Evolutionary conservation across 441 rosid species (phyloP).

Genomic region (Erysimum cheiri): DNA sequence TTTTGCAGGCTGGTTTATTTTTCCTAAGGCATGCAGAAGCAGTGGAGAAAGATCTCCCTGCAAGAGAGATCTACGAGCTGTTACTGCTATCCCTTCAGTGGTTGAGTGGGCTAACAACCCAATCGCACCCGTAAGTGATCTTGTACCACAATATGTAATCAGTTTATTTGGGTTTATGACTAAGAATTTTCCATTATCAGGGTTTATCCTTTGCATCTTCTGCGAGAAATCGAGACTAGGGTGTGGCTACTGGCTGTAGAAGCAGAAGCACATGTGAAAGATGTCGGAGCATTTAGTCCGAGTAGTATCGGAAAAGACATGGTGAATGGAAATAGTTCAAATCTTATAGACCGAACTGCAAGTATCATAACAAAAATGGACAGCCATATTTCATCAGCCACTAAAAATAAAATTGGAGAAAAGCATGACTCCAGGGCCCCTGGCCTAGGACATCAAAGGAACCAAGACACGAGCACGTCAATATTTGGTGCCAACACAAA

Average conservation of each 20-base stretch:
- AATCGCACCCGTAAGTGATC: slow-evolving; percentile 83
- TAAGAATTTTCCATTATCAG: slow-evolving; percentile 54
- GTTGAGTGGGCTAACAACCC: slow-evolving; percentile 94
- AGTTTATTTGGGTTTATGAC: slow-evolving; percentile 43
- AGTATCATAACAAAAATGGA: slow-evolving; percentile 91
- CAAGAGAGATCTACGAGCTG: slow-evolving; percentile 90
- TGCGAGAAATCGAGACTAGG: slow-evolving; percentile 97
- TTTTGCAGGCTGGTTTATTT: slow-evolving; percentile 89
- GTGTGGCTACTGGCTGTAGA: slow-evolving; percentile 99
- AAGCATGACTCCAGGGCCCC: slow-evolving; percentile 70
- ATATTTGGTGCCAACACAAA: slow-evolving; percentile 58
- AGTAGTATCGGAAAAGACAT: slow-evolving; percentile 53
- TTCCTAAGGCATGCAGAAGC: slow-evolving; percentile 97
- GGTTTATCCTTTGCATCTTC: slow-evolving; percentile 88
- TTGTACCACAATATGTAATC: slow-evolving; percentile 23
- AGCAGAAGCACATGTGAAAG: slow-evolving; percentile 91
- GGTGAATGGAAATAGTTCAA: slow-evolving; percentile 57
- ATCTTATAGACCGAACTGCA: slow-evolving; percentile 89
- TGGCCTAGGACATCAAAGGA: slow-evolving; percentile 57
- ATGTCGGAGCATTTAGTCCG: slow-evolving; percentile 65
- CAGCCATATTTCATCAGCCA: slow-evolving; percentile 71
- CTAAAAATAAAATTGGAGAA: slow-evolving; percentile 64
- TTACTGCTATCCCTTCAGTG: slow-evolving; percentile 94
- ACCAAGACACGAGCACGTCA: slow-evolving; percentile 69
- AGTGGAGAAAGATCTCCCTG: slow-evolving; percentile 96